Conservation (phyloP, 1,284 basidiomycete species). For the Moesziomyces antarcticus region DNA sequence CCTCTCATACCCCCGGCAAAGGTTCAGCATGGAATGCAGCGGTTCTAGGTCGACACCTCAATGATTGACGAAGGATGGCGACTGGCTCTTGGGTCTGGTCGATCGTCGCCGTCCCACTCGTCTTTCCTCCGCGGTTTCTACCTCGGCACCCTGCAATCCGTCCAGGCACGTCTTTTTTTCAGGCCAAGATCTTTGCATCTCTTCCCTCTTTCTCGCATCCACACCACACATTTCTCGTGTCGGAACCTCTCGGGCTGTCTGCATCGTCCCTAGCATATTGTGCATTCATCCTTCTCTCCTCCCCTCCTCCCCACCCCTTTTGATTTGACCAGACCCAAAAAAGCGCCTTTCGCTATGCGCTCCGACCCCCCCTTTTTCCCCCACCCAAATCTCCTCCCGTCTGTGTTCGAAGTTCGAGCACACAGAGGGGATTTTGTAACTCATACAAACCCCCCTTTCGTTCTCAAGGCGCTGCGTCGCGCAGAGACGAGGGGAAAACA, state of each 20-base stretch:
- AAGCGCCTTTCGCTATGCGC: conserved; percentile 6
- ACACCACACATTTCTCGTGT: not conserved
- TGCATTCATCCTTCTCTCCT: conserved; percentile 11
- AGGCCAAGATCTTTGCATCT: not conserved
- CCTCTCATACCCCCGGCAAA: conserved; percentile 18
- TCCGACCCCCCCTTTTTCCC: not conserved
- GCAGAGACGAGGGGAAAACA: conserved; percentile 1
- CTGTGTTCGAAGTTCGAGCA: not conserved
- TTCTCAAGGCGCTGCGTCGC: not conserved
- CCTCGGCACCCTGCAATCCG: not conserved
- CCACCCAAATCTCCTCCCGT: conserved; percentile 5
- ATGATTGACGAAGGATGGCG: conserved; percentile 13
- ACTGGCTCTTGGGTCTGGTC: conserved; percentile 27
- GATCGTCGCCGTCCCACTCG: conserved; percentile 14
- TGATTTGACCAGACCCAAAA: conserved; percentile 45
- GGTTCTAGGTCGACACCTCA: too few relatives aligned
- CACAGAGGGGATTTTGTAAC: conserved; percentile 36
- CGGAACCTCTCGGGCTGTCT: not conserved
- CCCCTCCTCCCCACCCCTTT: not conserved
- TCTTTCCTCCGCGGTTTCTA: not conserved
- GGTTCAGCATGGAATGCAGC: not conserved
- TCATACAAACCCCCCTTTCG: conserved; percentile 17
- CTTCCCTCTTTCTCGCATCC: conserved; percentile 2
- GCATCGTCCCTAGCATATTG: conserved; percentile 11
- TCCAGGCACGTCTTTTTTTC: not conserved